Evolutionary conservation across 2,329 filamentous ascomycete species (phyloP).

Genomic region (Ascochyta clinopodiicola): DNA sequence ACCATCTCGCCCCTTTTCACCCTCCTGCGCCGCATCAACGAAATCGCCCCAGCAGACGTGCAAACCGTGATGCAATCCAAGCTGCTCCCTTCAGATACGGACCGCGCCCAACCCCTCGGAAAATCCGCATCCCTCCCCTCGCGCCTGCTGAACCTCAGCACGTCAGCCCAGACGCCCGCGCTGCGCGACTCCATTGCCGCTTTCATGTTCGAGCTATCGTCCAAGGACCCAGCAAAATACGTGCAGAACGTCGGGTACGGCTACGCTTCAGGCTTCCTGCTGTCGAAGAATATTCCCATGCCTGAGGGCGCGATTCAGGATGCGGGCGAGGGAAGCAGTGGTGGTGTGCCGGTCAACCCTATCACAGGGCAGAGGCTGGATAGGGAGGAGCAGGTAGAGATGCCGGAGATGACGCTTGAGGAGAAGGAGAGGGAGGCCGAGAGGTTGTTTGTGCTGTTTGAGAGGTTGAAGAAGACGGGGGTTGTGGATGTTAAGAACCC

Average conservation of each 20-base stretch:
- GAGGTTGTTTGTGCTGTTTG: slow-evolving; percentile 86
- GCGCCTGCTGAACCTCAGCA: slow-evolving; percentile 77
- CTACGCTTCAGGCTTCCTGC: slow-evolving; percentile 87
- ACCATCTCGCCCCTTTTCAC: slow-evolving; percentile 76
- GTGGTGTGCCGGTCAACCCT: slow-evolving; percentile 69
- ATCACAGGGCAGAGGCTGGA: slow-evolving; percentile 85
- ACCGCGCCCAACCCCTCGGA: slow-evolving; percentile 79
- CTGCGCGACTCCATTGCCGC: slow-evolving; percentile 77
- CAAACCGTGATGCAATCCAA: slow-evolving; percentile 67
- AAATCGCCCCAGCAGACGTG: slow-evolving; percentile 68
- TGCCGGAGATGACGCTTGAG: slow-evolving; percentile 81
- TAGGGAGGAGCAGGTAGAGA: slow-evolving; percentile 64
- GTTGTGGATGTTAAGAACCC: slow-evolving; percentile 81
- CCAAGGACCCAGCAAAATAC: slow-evolving; percentile 78
- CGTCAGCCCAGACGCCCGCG: slow-evolving; percentile 72
- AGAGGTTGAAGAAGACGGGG: slow-evolving; percentile 76
- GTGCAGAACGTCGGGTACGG: slow-evolving; percentile 94
- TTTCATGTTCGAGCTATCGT: slow-evolving; percentile 86
- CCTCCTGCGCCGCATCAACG: slow-evolving; percentile 73
- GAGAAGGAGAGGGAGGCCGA: slow-evolving; percentile 95
- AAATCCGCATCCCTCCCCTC: slow-evolving; percentile 76
- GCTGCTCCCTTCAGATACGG: slow-evolving; percentile 78
- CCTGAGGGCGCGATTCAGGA: slow-evolving; percentile 68
- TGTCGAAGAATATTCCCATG: slow-evolving; percentile 81
- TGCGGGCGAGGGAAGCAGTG: slow-evolving; percentile 38